Evolutionary conservation across 2,329 filamentous ascomycete genomes (phyloP), one percentile per base, ranked within the genome.

Genomic region (Passalora sequoiae): DNA sequence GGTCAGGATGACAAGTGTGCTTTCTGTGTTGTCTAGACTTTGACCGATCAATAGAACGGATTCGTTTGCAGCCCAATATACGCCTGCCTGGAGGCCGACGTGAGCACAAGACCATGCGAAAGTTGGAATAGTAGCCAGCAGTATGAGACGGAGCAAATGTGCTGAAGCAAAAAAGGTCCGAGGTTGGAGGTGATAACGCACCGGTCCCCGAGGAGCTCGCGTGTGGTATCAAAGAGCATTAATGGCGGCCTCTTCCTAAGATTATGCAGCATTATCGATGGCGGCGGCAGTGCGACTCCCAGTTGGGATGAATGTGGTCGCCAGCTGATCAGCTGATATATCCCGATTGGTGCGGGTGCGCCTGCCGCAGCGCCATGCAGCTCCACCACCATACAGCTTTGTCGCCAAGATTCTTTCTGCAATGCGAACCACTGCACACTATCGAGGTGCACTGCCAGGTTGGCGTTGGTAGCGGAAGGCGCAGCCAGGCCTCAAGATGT

Each of bases 241-340:
- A 33, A 19, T 3, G 19, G 40, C 40, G 40, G 40, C 40, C 40
- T 43, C 40, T 19, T 20, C 17, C 22, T 13, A 22, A 30, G 22
- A 43, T 37, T n/a, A 17, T 29, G 24, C 24, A 12, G 24, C 24
- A 17, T 43, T 43, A 43, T 36, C 31, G 40, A 28, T 16, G 40
- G 40, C 40, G 40, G 32, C 17, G 40, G 40, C 40, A 43, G 40
- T 43, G 40, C 27, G 22, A n/a, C 15, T 15, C 30, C 40, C 16
- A 10, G 36, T 43, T 36, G 22, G 40, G 40, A 43, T 17, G 17
- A 10, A 40, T 40, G 19, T 28, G n/a, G 15, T 29, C 21, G 40
- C 31, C 19, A 19, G 6, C n/a, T 16, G 40, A 43, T 43, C 40
- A 43, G 22, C 40, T 43, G 31, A 35, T 30, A 9, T 16, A 7